Percentiles rank a stretch among this genome's conserved stretches.
phyloP scores from a whole-genome alignment of 306 rosid genomes.

The Neltuma alba region DNA sequence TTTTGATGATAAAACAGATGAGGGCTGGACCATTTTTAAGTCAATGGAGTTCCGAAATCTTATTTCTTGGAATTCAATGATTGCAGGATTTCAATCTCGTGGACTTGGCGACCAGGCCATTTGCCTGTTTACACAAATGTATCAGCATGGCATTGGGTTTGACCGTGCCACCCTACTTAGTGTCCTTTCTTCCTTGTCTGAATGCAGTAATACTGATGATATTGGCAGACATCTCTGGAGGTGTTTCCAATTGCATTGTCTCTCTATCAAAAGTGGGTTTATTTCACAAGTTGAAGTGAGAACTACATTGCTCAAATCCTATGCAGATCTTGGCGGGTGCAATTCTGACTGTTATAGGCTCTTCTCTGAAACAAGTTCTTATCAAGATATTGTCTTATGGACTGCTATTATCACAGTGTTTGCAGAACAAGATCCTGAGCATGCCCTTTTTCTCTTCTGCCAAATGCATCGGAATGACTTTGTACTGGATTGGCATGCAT shows the following conservation, averaged over 20 bases:
- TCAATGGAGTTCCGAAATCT: conserved; percentile 60
- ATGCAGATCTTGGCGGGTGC: conserved; percentile 67
- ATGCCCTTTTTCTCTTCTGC: conserved; percentile 65
- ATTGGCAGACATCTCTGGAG: conserved; percentile 34
- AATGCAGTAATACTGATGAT: conserved; percentile 38
- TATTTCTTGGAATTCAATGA: conserved; percentile 87
- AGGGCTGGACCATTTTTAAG: conserved; percentile 69
- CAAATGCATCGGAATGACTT: conserved; percentile 59
- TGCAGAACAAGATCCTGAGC: conserved; percentile 73
- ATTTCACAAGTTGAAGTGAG: conserved; percentile 65
- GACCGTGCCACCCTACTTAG: conserved; percentile 73
- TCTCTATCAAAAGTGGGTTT: conserved; percentile 61
- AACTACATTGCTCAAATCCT: conserved; percentile 68
- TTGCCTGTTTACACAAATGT: conserved; percentile 62
- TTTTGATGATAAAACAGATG: conserved; percentile 43
- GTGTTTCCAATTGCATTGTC: conserved; percentile 75
- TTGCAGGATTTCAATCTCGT: conserved; percentile 71
- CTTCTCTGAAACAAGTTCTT: conserved; percentile 61
- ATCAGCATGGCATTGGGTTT: conserved; percentile 57
- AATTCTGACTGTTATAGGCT: conserved; percentile 65
- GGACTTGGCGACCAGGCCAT: conserved; percentile 66
- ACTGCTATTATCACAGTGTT: conserved; percentile 73
- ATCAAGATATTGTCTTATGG: conserved; percentile 80
- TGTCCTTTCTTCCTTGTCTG: conserved; percentile 57
- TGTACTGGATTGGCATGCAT: conserved; percentile 70